Base-by-base conservation (phyloP, 306 rosid species). In the Begonia peltatifolia region DNA sequence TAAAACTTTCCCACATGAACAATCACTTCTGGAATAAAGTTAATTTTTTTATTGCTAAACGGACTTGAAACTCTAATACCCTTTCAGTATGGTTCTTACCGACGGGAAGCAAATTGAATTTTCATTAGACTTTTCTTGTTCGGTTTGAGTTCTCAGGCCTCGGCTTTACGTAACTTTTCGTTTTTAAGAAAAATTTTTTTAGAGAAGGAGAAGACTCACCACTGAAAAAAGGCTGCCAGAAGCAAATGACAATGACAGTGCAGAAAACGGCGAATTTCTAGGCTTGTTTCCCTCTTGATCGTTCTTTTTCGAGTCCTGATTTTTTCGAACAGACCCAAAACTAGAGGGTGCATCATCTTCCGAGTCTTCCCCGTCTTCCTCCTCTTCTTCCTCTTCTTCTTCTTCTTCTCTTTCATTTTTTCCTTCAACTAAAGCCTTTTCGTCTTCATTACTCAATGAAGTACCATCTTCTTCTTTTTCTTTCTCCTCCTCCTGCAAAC, bases 261-360 rank as follows among this genome's bases (percentile, higher is more conserved):
- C n/a, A 58, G 95, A 85, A 83, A 85, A 90, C 54, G 97, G 92
- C 17, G 92, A 67, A 52, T 63, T 65, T 51, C 87, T 69, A 15
- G 87, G 87, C 52, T 68, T 68, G 68, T 78, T 78, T 61, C 71
- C 79, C 70, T 66, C 75, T 59, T 50, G 74, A 53, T 49, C 60
- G 66, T 69, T 75, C 65, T 68, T 68, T 13, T 63, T 57, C 43
- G 55, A 63, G 52, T 74, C 79, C 58, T 72, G 79, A 63, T 75
- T 75, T 0, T 46, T 36, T 16, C 25, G n/a, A 64, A 66, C 79
- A 16, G 94, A 74, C 23, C 95, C 97, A 70, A 89, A 85, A 81
- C 95, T 89, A 52, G 97, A 78, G 15, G 78, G 83, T 46, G 74
- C 71, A 54, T 12, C 72, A 51, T 72, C 83, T 53, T 76, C 84